Evolutionary conservation across 78 protist species (phyloP).

Genomic region (Dictyostelium discoideum): DNA sequence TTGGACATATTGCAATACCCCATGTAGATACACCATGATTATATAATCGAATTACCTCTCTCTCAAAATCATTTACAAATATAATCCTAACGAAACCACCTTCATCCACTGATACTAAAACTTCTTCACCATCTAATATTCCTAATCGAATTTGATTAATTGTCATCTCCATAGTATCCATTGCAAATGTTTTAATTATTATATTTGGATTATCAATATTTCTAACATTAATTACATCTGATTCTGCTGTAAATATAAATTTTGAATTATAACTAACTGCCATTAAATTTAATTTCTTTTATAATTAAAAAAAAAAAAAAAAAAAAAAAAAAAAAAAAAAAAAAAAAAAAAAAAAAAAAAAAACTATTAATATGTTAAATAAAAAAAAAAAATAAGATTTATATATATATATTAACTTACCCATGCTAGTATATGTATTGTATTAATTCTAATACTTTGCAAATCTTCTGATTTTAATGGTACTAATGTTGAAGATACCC

Average conservation of each 20-base stretch:
- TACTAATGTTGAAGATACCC: background rate
- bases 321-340: background rate
- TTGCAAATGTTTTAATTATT: background rate
- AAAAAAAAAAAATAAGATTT: no score
- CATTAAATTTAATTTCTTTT: constrained; percentile 70
- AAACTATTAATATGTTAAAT: no score
- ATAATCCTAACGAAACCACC: constrained; percentile 57
- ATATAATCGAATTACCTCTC: background rate
- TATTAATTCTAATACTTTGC: constrained; percentile 9
- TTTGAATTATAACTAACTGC: constrained; percentile 47
- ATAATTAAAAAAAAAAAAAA: background rate
- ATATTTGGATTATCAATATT: constrained; percentile 20
- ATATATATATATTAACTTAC: background rate
- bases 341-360: no score
- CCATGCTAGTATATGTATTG: background rate
- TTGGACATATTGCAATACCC: constrained; percentile 62
- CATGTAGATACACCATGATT: constrained; percentile 42
- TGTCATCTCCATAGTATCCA: background rate
- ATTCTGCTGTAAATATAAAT: constrained; percentile 40
- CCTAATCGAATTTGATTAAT: constrained; percentile 65
- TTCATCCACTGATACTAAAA: constrained; percentile 47
- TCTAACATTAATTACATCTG: background rate
- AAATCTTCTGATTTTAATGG: background rate
- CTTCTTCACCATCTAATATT: constrained; percentile 37
- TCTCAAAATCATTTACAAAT: constrained; percentile 30